Evolutionary conservation across 805 yeast genomes (phyloP).

Genomic region (Yarrowia keelungensis): DNA sequence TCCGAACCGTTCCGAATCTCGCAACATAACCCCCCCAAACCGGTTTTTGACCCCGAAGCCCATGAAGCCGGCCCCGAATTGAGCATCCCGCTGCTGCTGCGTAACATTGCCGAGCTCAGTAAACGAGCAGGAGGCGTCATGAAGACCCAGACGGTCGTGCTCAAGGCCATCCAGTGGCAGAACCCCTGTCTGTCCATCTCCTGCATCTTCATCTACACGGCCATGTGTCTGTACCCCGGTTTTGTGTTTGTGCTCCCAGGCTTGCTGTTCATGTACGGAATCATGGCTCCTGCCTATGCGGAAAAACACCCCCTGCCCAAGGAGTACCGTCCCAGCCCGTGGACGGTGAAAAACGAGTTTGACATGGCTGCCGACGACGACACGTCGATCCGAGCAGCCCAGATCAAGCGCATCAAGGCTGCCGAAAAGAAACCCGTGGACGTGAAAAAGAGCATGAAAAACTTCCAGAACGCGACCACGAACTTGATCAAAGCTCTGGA

Average conservation of each 20-base stretch:
- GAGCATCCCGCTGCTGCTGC: slow-evolving; percentile 33
- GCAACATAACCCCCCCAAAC: slow-evolving; percentile 29
- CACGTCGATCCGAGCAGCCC: slow-evolving; percentile 9
- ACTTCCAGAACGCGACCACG: slow-evolving; percentile 30
- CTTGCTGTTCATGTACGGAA: slow-evolving; percentile 30
- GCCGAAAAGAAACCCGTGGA: slow-evolving; percentile 36
- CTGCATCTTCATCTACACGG: slow-evolving; percentile 37
- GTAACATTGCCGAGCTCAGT: slow-evolving; percentile 33
- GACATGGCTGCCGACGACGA: slow-evolving; percentile 32
- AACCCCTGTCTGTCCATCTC: slow-evolving; percentile 35
- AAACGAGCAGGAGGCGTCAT: slow-evolving; percentile 32
- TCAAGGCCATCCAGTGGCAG: slow-evolving; percentile 38
- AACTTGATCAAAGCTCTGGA: slow-evolving; percentile 32
- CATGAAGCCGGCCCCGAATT: slow-evolving; percentile 16
- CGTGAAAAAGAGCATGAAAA: slow-evolving; percentile 35
- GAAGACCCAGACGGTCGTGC: slow-evolving; percentile 28
- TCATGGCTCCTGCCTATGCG: slow-evolving; percentile 38
- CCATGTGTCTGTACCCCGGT: slow-evolving; percentile 34
- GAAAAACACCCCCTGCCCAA: slow-evolving; percentile 36
- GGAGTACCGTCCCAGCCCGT: slow-evolving; percentile 11
- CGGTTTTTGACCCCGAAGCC: slow-evolving; percentile 34
- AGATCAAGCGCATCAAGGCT: slow-evolving; percentile 19
- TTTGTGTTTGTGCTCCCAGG: slow-evolving; percentile 22
- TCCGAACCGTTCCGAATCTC: slow-evolving; percentile 15
- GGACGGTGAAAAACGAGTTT: slow-evolving; percentile 30